phyloP scores from a whole-genome alignment of 345 rosid species.

The Microthlaspi erraticum region DNA sequence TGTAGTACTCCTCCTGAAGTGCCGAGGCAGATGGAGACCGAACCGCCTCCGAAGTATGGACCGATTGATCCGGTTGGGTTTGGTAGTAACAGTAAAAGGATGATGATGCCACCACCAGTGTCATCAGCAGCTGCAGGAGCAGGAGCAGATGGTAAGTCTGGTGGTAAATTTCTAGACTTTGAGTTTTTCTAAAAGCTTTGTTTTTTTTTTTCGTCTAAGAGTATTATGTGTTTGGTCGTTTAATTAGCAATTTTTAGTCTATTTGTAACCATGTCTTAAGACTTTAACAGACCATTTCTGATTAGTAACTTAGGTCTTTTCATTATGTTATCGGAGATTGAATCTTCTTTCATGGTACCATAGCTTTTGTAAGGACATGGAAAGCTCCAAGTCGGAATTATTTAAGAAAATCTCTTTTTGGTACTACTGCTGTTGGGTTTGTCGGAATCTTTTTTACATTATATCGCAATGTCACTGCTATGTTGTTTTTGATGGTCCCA shows the following conservation, averaged over 20 bases:
- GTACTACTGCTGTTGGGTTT: slow-evolving; percentile 13
- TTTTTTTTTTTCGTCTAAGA: slow-evolving; percentile 1
- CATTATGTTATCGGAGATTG: slow-evolving; percentile 30
- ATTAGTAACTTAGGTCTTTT: slow-evolving; percentile 24
- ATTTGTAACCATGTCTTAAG: slow-evolving; percentile 26
- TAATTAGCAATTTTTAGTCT: slow-evolving; percentile 33
- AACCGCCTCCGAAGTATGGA: slow-evolving; percentile 68
- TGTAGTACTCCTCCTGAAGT: slow-evolving; percentile 98
- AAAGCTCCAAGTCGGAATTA: slow-evolving; percentile 26
- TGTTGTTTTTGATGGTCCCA: slow-evolving; percentile 30
- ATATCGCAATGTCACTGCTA: slow-evolving; percentile 21
- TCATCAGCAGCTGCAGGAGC: slow-evolving; percentile 25
- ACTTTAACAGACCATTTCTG: slow-evolving; percentile 8
- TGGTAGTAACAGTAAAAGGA: slow-evolving; percentile 73
- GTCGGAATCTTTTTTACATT: slow-evolving; percentile 22
- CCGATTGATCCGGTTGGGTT: slow-evolving; percentile 68
- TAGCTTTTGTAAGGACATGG: slow-evolving; percentile 41
- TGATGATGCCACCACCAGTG: slow-evolving; percentile 47
- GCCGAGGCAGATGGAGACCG: slow-evolving; percentile 76
- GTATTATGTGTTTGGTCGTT: slow-evolving; percentile 37
- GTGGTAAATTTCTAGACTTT: slow-evolving; percentile 93
- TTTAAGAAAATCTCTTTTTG: slow-evolving; percentile 20
- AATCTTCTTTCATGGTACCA: slow-evolving; percentile 37
- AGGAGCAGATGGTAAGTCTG: slow-evolving; percentile 62
- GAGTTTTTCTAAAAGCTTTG: slow-evolving; percentile 78